These are phyloP conservation scores for Aureoboletus auriporus DNA, from an alignment of 768 basidiomycete genomes.

Conservation along the genomic window DNA sequence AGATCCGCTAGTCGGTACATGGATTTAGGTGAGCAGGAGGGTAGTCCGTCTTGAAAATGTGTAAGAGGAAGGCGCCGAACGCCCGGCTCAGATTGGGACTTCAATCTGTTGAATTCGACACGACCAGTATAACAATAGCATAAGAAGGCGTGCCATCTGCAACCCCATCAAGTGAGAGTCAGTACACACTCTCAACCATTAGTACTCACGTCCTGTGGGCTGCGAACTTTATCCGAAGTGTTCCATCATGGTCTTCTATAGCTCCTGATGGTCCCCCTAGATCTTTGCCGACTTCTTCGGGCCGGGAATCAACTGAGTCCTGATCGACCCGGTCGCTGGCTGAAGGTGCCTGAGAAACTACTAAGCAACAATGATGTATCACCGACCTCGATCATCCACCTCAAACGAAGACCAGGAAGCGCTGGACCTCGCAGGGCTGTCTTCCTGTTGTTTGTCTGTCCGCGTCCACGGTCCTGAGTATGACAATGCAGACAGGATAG, in stretches of 20 bases:
- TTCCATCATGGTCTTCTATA: neutral
- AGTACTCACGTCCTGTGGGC: conserved; percentile 10
- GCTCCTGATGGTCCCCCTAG: neutral
- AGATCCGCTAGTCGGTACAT: conserved; percentile 35
- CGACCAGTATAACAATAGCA: conserved; percentile 18
- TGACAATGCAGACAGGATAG: neutral
- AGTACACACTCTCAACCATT: neutral
- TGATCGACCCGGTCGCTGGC: conserved; percentile 3
- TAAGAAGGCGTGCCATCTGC: conserved; percentile 14
- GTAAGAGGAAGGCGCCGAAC: neutral
- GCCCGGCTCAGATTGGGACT: conserved; percentile 2
- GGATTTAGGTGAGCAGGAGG: conserved; percentile 33
- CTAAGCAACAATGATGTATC: neutral
- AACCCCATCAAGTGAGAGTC: neutral
- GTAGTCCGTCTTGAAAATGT: neutral
- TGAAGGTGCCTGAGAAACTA: conserved; percentile 6
- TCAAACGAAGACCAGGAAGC: conserved; percentile 11
- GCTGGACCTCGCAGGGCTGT: neutral
- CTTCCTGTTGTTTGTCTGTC: conserved; percentile 7
- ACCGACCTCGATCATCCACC: conserved; percentile 6
- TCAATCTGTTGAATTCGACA: conserved; percentile 10
- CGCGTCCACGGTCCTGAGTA: neutral
- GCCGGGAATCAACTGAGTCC: neutral
- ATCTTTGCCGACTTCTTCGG: conserved; percentile 7
- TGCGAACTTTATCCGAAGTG: conserved; percentile 5